Percentiles rank a stretch among this genome's conserved stretches.
These are phyloP conservation scores for Candida rishiriensis DNA, from an alignment of 805 yeast genomes.

Conservation along the genomic window DNA sequence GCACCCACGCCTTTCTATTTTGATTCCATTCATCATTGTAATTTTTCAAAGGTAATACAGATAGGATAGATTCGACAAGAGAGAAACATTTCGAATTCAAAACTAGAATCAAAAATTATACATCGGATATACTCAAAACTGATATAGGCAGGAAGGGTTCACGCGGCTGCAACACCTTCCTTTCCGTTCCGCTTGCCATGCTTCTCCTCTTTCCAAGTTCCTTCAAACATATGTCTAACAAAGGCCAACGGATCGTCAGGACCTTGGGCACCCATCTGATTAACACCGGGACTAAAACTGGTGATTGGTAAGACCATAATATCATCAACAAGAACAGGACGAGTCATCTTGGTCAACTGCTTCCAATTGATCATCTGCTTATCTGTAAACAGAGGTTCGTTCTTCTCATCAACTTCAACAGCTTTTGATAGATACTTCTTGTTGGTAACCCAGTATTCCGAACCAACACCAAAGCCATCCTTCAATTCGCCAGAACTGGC, in stretches of 20 bases:
- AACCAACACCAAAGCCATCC: slow-evolving; percentile 32
- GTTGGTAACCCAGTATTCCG: slow-evolving; percentile 22
- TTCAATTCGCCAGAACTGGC: slow-evolving; percentile 29
- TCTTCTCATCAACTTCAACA: slow-evolving; percentile 18
- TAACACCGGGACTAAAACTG: slow-evolving; percentile 62
- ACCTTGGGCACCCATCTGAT: slow-evolving; percentile 59
- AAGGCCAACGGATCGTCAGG: slow-evolving; percentile 46
- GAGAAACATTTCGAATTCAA: no score
- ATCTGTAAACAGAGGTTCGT: slow-evolving; percentile 21
- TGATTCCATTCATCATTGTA: no score
- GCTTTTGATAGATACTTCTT: slow-evolving; percentile 17
- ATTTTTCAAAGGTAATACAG: no score
- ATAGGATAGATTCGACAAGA: no score
- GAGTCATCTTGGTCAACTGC: slow-evolving; percentile 53
- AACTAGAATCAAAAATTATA: no score
- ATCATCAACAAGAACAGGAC: slow-evolving; percentile 59
- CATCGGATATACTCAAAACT: no score
- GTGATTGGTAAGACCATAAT: slow-evolving; percentile 70
- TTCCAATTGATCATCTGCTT: slow-evolving; percentile 49
- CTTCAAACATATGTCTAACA: slow-evolving; percentile 60
- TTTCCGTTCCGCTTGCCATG: slow-evolving; percentile 4
- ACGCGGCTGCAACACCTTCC: no score
- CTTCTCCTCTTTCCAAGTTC: slow-evolving; percentile 52
- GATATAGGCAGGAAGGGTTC: no score
- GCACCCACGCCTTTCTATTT: no score